A percentile compares a stretch with the other conserved stretches of the same genome.
Conservation (phyloP, 441 rosid species). For the Adansonia madagascariensis region DNA sequence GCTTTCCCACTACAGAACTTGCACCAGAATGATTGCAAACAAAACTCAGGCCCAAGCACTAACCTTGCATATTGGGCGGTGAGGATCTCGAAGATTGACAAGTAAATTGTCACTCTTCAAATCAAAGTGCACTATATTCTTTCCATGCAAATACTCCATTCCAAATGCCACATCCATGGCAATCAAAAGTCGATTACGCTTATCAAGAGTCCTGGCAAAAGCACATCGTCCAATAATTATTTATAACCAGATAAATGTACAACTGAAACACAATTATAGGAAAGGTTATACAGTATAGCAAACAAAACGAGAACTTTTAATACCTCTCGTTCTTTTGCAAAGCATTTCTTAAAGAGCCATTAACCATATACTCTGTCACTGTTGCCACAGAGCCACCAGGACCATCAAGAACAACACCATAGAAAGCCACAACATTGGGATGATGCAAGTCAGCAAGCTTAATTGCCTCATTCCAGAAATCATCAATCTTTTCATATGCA, state of each 20-base stretch:
- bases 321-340: constrained; percentile 57
- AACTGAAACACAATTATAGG: not conserved
- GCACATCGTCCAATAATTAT: not conserved
- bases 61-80: constrained; percentile 75
- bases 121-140: constrained; percentile 74
- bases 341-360: constrained; percentile 65
- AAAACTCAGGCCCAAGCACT: not conserved
- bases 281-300: not conserved
- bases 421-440: constrained; percentile 90
- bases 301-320: no score
- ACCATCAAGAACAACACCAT: constrained; percentile 78
- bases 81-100: constrained; percentile 62
- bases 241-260: not conserved
- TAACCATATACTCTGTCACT: constrained; percentile 71
- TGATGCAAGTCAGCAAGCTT: constrained; percentile 90
- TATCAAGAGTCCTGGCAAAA: constrained; percentile 35
- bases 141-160: constrained; percentile 70
- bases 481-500: constrained; percentile 43
- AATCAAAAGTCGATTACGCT: constrained; percentile 55
- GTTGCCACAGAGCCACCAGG: constrained; percentile 69
- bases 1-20: not conserved
- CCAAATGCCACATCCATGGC: constrained; percentile 80
- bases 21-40: not conserved
- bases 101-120: constrained; percentile 69
- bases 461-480: constrained; percentile 78